These are phyloP conservation scores for Mimosa pudica DNA, from an alignment of 306 rosid genomes.

Conservation along the genomic window DNA sequence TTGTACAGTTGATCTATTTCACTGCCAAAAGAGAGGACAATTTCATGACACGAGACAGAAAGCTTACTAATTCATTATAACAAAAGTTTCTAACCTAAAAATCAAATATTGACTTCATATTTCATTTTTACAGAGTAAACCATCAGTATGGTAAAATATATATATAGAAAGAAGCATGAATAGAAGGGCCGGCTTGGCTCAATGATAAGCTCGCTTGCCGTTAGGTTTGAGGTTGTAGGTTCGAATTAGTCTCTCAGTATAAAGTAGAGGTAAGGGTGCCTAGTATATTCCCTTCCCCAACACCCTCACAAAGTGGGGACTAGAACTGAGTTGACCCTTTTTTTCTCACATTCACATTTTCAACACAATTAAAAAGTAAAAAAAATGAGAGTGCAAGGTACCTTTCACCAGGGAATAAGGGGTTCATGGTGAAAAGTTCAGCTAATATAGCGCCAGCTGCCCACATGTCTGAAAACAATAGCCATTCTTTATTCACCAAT, in stretches of 20 bases:
- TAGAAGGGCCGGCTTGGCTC: background rate
- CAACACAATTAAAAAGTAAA: constrained; percentile 27
- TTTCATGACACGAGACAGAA: constrained; percentile 33
- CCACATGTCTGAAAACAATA: constrained; percentile 77
- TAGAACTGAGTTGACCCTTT: background rate
- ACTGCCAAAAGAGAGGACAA: constrained; percentile 51
- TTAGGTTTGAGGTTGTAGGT: too few relatives aligned
- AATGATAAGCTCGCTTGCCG: too few relatives aligned
- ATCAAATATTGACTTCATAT: constrained; percentile 8
- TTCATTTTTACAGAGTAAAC: background rate
- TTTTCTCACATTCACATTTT: constrained; percentile 23
- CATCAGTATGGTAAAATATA: constrained; percentile 5
- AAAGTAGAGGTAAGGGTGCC: too few relatives aligned
- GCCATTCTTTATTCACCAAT: constrained; percentile 40
- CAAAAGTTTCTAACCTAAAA: background rate
- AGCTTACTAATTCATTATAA: constrained; percentile 5
- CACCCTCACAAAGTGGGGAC: too few relatives aligned
- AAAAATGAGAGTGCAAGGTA: constrained; percentile 37
- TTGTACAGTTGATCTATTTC: constrained; percentile 86
- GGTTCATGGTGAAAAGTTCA: constrained; percentile 83
- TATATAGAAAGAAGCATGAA: constrained; percentile 6
- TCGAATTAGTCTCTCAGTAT: too few relatives aligned
- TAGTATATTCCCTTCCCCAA: too few relatives aligned
- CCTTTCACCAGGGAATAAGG: constrained; percentile 92
- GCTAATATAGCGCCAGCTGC: constrained; percentile 86